Evolutionary conservation across 2,329 filamentous ascomycete genomes (phyloP).

Genomic region (Aspergillus aculeatus): DNA sequence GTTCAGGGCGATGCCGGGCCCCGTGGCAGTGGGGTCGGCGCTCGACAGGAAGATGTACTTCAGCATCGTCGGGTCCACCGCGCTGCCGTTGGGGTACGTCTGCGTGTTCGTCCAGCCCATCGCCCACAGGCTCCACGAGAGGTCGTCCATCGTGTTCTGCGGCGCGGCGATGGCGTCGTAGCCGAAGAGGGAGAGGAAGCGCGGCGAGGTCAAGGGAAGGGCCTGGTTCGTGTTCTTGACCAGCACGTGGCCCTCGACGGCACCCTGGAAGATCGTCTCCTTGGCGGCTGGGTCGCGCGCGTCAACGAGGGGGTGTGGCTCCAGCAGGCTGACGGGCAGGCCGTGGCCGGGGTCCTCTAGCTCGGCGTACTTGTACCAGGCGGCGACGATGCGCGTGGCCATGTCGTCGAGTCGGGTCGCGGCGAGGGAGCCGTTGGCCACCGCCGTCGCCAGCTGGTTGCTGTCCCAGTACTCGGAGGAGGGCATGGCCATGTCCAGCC

Average conservation of each 20-base stretch:
- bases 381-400: slow-evolving; percentile 13
- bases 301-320: slow-evolving; percentile 50
- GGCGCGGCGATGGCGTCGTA: slow-evolving; percentile 51
- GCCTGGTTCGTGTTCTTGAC: slow-evolving; percentile 52
- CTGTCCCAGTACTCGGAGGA: slow-evolving; percentile 8
- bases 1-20: slow-evolving; percentile 40
- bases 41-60: slow-evolving; percentile 22
- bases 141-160: slow-evolving; percentile 31
- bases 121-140: slow-evolving; percentile 3
- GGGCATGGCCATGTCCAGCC: slow-evolving; percentile 59
- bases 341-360: slow-evolving; percentile 36
- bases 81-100: slow-evolving; percentile 12
- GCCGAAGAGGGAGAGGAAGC: slow-evolving; percentile 54
- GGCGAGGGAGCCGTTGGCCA: slow-evolving; percentile 11
- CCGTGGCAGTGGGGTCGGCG: slow-evolving; percentile 20
- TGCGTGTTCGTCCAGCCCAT: slow-evolving; percentile 4
- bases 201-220: slow-evolving; percentile 45
- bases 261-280: slow-evolving; percentile 47
- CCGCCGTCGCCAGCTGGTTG: slow-evolving; percentile 7
- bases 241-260: slow-evolving; percentile 58
- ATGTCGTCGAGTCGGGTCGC: slow-evolving; percentile 13
- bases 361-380: slow-evolving; percentile 13
- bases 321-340: slow-evolving; percentile 39
- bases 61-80: slow-evolving; percentile 12
- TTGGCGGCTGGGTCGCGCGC: slow-evolving; percentile 48